phyloP scores from a whole-genome alignment of 176 grass and related monocot species.

The Musa acuminata region DNA sequence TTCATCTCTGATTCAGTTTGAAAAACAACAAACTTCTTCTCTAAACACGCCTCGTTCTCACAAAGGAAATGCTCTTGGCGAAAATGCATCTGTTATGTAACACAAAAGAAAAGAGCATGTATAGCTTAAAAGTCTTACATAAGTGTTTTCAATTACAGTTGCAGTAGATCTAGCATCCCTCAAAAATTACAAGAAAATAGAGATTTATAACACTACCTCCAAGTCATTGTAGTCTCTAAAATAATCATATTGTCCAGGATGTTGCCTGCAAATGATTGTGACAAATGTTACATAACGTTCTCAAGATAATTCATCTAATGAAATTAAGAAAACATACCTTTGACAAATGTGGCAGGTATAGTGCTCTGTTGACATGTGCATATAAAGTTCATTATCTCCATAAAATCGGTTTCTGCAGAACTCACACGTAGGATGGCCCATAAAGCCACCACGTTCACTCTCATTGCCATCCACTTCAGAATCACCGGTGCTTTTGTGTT shows the following conservation, averaged over 20 bases:
- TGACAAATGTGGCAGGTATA: slow-evolving; percentile 84
- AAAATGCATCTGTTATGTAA: slow-evolving; percentile 62
- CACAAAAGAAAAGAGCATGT: background rate
- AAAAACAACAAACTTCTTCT: slow-evolving; percentile 88
- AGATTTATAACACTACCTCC: slow-evolving; percentile 46
- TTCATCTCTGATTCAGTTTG: slow-evolving; percentile 71
- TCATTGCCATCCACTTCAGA: slow-evolving; percentile 97
- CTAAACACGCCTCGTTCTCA: slow-evolving; percentile 75
- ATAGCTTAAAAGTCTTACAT: background rate
- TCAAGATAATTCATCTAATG: background rate
- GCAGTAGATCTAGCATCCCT: background rate
- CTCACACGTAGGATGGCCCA: slow-evolving; percentile 72
- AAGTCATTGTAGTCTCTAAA: slow-evolving; percentile 78
- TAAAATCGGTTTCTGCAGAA: slow-evolving; percentile 82
- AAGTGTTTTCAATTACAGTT: background rate
- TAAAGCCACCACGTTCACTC: slow-evolving; percentile 76
- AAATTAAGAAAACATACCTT: slow-evolving; percentile 36
- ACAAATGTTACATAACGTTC: background rate
- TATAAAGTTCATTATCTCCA: slow-evolving; percentile 95
- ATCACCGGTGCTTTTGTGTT: slow-evolving; percentile 75
- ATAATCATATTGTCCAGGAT: slow-evolving; percentile 80
- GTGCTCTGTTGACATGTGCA: slow-evolving; percentile 74
- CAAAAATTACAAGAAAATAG: slow-evolving; percentile 1
- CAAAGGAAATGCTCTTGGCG: slow-evolving; percentile 92
- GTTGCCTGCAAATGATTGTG: slow-evolving; percentile 39